Percentiles rank a stretch among this genome's conserved stretches.
Evolutionary conservation across 805 yeast species (phyloP).

Genomic region (Cyberlindnera xishuangbannaensis): DNA sequence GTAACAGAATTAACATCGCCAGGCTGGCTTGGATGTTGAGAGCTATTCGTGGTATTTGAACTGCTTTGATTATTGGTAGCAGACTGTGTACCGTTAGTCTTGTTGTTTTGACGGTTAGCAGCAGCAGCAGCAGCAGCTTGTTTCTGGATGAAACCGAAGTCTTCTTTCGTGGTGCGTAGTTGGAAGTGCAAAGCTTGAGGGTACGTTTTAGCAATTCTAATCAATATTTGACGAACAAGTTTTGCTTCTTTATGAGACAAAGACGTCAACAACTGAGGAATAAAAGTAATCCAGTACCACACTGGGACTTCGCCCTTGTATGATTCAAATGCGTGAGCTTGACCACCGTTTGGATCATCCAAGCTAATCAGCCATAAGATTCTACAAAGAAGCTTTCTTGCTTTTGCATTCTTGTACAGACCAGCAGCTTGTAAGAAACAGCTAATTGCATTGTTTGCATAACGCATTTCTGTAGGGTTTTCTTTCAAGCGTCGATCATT

Average conservation of each 20-base stretch:
- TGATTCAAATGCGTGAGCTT: conserved; percentile 83
- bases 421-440: conserved; percentile 98
- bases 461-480: conserved; percentile 69
- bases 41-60: conserved; percentile 2
- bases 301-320: conserved; percentile 96
- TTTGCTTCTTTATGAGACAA: conserved; percentile 88
- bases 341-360: conserved; percentile 77
- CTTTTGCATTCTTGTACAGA: conserved; percentile 84
- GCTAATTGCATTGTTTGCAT: conserved; percentile 90
- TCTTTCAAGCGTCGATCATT: conserved; percentile 85
- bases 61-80: conserved; percentile 1
- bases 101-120: conserved; percentile 27
- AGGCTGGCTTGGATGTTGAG: conserved; percentile 1
- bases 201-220: conserved; percentile 89
- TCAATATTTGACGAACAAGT: conserved; percentile 80
- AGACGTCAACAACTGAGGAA: conserved; percentile 88
- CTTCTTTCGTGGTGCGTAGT: conserved; percentile 91
- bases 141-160: conserved; percentile 78
- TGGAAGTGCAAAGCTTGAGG: conserved; percentile 98
- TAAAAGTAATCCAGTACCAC: conserved; percentile 98
- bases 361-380: conserved; percentile 89
- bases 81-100: neutral
- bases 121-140: conserved; percentile 56
- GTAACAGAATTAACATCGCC: conserved; percentile 3
- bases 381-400: conserved; percentile 81